Evolutionary conservation across 2,329 filamentous ascomycete species (phyloP).

Genomic region (Ophiostoma piceae): DNA sequence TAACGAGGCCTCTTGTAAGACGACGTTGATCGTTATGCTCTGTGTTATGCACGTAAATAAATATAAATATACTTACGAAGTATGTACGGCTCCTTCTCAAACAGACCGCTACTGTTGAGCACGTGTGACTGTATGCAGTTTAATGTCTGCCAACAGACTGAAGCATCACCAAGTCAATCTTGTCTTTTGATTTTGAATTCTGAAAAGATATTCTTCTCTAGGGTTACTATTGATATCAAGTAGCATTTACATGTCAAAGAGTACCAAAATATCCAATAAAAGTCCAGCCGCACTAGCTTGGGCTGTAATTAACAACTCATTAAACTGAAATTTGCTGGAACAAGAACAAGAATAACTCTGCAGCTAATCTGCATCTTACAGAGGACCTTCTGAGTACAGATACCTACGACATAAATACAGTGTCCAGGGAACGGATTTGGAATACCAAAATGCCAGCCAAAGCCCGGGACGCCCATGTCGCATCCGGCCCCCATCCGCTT

Average conservation of each 20-base stretch:
- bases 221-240: no score
- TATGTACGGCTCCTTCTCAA: no score
- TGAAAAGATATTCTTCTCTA: no score
- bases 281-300: no score
- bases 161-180: background rate
- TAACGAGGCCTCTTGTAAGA: constrained; percentile 8
- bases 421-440: background rate
- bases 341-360: background rate
- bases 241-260: no score
- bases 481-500: constrained; percentile 14
- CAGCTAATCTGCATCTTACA: background rate
- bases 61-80: background rate
- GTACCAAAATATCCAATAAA: no score
- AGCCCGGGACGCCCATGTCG: constrained; percentile 10
- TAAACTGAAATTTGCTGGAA: no score
- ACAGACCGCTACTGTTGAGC: background rate
- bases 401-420: no score
- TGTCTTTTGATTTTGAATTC: background rate
- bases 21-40: background rate
- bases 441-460: background rate
- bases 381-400: background rate
- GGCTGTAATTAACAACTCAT: no score
- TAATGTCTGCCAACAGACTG: background rate
- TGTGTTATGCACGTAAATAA: background rate
- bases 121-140: background rate